Conservation (phyloP, 371 early-diverging fungal genomes). For the Syncephalastrum racemosum region DNA sequence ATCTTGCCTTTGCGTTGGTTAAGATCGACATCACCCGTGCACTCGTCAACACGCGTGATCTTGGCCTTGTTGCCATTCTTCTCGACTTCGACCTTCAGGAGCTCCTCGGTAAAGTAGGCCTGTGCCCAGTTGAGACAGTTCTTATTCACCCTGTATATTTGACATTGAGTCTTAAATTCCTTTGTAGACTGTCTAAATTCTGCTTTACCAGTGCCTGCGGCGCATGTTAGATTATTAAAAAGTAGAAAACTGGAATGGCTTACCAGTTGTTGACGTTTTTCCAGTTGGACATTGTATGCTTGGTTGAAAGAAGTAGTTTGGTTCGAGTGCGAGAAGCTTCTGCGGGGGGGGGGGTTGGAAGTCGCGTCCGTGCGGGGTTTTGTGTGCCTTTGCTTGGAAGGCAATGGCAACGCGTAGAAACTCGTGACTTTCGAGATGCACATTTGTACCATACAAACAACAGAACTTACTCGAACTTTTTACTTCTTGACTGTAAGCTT, state of each 20-base stretch:
- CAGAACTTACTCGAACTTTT: too few relatives aligned
- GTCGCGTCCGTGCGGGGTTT: too few relatives aligned
- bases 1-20: constrained; percentile 90
- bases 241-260: not conserved
- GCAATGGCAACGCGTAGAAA: too few relatives aligned
- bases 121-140: constrained; percentile 85
- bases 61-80: constrained; percentile 50
- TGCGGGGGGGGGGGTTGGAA: too few relatives aligned
- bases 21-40: constrained; percentile 79
- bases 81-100: constrained; percentile 49
- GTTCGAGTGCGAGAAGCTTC: too few relatives aligned
- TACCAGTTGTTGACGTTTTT: constrained; percentile 73
- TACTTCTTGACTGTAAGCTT: too few relatives aligned
- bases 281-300: constrained; percentile 54
- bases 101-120: constrained; percentile 57
- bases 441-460: too few relatives aligned
- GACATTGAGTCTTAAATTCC: not conserved
- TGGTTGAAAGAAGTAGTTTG: too few relatives aligned
- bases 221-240: constrained; percentile 19
- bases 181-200: not conserved
- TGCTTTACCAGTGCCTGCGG: constrained; percentile 10
- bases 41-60: constrained; percentile 55
- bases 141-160: constrained; percentile 75
- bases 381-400: too few relatives aligned
- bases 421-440: too few relatives aligned